phyloP scores from a whole-genome alignment of 306 rosid genomes.

The Echinosophora koreensis region DNA sequence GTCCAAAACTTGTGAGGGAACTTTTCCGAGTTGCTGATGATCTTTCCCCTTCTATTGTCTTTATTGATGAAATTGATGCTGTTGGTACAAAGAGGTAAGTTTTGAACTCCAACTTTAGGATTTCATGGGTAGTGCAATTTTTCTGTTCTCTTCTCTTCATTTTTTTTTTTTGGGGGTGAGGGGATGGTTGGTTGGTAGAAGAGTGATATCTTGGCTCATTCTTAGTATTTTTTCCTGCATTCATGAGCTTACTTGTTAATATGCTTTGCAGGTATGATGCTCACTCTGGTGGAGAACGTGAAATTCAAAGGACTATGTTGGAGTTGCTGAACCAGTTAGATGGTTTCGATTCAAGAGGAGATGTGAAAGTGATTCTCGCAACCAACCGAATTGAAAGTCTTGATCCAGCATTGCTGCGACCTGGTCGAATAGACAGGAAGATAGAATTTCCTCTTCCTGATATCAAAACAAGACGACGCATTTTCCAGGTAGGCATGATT shows the following conservation, averaged over 20 bases:
- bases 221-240: background rate
- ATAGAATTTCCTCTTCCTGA: conserved; percentile 98
- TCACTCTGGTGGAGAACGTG: conserved; percentile 99
- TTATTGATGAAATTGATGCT: conserved; percentile 98
- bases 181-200: background rate
- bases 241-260: conserved; percentile 8
- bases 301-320: conserved; percentile 96
- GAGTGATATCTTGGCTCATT: conserved; percentile 15
- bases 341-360: conserved; percentile 98
- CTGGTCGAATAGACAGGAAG: conserved; percentile 96
- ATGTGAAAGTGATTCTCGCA: conserved; percentile 95
- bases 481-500: conserved; percentile 76
- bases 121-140: background rate
- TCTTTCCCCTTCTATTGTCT: conserved; percentile 95
- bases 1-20: conserved; percentile 97
- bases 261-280: conserved; percentile 82
- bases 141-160: background rate
- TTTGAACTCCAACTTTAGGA: conserved; percentile 16
- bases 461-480: conserved; percentile 96
- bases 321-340: conserved; percentile 93
- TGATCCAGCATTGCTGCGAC: conserved; percentile 96
- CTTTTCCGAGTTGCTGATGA: conserved; percentile 99
- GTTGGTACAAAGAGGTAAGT: conserved; percentile 93
- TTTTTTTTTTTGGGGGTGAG: too few relatives aligned
- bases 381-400: conserved; percentile 95